Base-by-base conservation (phyloP, 192 early-diverging fungal species). In the Coemansia sp. region DNA sequence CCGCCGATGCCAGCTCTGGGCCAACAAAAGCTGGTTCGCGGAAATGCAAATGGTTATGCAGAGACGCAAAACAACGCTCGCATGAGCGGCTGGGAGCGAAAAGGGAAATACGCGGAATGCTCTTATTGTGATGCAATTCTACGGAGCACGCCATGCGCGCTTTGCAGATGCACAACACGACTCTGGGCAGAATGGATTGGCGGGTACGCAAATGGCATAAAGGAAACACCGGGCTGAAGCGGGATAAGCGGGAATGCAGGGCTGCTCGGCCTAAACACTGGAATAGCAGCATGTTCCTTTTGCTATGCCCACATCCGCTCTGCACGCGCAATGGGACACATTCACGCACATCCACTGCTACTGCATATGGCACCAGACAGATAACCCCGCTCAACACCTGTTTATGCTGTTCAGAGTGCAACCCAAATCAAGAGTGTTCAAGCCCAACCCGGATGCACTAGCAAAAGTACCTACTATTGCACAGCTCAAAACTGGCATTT, bases 161-260 rank as follows among this genome's bases (percentile, higher is more conserved):
- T 27, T 22, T 56, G 63, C 63, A 64, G 63, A 35, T 50, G 63
- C 63, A 47, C 45, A 39, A 7, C 38, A 19, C 59, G 31, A 45
- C 16, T 45, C 41, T 21, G 14, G 9, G 41, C 41, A 45, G 41
- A 45, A 45, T 45, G 16, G 41, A 45, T 16, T 45, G 41, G 41
- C 16, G 41, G 11, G 41, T 12, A 45, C 31, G 31, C 31, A 35
- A 35, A 35, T 35, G 31, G 1, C 31, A 35, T 35, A 35, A 35
- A 35, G 31, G 31, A 35, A 35, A 8, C 31, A 35, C 31, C 31
- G 31, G 31, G 31, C 31, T 35, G 31, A 45, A 45, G 41, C 11
- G 41, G 41, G 41, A 41, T 12, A 21, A 43, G 57, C 38, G 37
- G 26, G 57, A 41, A 57, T 59, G 57, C 57, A 59, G 57, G 57